These are phyloP conservation scores for Vickermania ingenoplastis DNA, from an alignment of 208 protist genomes.

Conservation along the genomic window DNA sequence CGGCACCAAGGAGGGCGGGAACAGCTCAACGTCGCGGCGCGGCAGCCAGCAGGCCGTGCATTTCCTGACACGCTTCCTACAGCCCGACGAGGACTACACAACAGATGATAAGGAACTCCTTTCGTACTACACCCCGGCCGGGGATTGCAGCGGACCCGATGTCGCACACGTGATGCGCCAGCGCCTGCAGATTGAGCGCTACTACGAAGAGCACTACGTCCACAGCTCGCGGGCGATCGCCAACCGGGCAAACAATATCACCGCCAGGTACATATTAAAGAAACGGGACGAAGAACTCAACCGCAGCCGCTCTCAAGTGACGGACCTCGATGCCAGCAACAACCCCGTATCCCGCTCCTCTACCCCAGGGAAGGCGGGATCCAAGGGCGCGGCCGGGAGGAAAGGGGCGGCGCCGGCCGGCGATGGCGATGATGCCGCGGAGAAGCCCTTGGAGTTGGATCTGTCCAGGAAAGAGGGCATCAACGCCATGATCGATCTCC, in stretches of 20 bases:
- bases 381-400: not conserved
- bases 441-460: not conserved
- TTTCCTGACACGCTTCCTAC: not conserved
- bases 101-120: not conserved
- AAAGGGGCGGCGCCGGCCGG: not conserved
- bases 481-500: constrained; percentile 1
- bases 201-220: constrained; percentile 25
- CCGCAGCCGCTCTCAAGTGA: not conserved
- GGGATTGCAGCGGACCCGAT: constrained; percentile 6
- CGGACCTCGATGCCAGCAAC: not conserved
- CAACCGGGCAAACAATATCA: constrained; percentile 1
- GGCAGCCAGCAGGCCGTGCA: not conserved
- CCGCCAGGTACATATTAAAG: not conserved
- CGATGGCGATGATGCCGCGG: not conserved
- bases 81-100: not conserved
- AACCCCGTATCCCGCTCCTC: not conserved
- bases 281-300: not conserved
- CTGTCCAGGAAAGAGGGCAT: constrained; percentile 1
- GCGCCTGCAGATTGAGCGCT: constrained; percentile 14
- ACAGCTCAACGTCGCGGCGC: not conserved
- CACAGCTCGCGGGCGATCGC: not conserved
- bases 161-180: constrained; percentile 7
- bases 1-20: not conserved
- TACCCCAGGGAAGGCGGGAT: not conserved
- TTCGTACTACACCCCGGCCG: not conserved